A percentile compares a stretch with the other conserved stretches of the same genome.
These are phyloP conservation scores for Macrocybe gigantea DNA, from an alignment of 768 basidiomycete species.

Conservation along the genomic window DNA sequence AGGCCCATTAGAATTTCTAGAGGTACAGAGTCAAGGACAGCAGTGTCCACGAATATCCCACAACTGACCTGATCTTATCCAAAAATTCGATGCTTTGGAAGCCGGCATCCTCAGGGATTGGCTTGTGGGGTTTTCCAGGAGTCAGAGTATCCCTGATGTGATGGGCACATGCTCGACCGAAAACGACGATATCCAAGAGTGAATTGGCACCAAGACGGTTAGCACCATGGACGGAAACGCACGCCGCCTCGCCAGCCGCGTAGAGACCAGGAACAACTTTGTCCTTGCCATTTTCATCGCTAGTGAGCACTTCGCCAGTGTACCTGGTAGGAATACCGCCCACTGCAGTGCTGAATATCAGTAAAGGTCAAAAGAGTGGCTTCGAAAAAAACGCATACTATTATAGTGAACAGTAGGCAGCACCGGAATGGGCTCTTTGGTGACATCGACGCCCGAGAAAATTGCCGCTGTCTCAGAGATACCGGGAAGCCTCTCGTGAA, in stretches of 20 bases:
- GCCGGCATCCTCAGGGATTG: slow-evolving; percentile 82
- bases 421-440: slow-evolving; percentile 99
- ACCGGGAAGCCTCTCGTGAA: slow-evolving; percentile 95
- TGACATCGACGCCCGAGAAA: slow-evolving; percentile 98
- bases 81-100: slow-evolving; percentile 79
- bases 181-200: slow-evolving; percentile 96
- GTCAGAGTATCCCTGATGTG: slow-evolving; percentile 91
- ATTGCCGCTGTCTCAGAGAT: slow-evolving; percentile 99
- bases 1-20: slow-evolving; percentile 71
- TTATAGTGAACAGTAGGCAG: slow-evolving; percentile 99
- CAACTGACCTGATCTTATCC: slow-evolving; percentile 69
- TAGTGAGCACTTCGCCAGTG: slow-evolving; percentile 93
- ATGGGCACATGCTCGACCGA: slow-evolving; percentile 98
- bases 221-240: slow-evolving; percentile 97
- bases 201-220: slow-evolving; percentile 99
- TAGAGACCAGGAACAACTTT: slow-evolving; percentile 93
- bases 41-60: background rate
- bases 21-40: slow-evolving; percentile 2
- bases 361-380: slow-evolving; percentile 10
- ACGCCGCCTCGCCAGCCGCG: slow-evolving; percentile 98
- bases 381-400: slow-evolving; percentile 48
- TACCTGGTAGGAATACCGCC: slow-evolving; percentile 99
- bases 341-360: slow-evolving; percentile 45
- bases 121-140: slow-evolving; percentile 88
- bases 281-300: slow-evolving; percentile 87